Evolutionary conservation across 495 filamentous ascomycete species (phyloP).

Genomic region (Neurospora sp.): DNA sequence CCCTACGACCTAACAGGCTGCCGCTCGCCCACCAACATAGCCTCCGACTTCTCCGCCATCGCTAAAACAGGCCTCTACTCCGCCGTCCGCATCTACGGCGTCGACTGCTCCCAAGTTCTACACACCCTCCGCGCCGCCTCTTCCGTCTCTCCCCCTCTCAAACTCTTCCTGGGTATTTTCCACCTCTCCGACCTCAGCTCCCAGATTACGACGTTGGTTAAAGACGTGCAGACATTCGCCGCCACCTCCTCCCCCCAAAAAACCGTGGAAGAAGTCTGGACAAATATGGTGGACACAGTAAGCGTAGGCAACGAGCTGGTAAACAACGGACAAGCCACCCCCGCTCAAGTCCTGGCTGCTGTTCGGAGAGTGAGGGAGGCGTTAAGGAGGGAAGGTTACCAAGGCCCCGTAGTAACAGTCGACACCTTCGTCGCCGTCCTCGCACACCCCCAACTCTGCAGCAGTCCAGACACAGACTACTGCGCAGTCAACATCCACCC

Average conservation of each 20-base stretch:
- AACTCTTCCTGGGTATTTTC: slow-evolving; percentile 66
- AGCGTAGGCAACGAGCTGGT: slow-evolving; percentile 75
- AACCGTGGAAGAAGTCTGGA: slow-evolving; percentile 20
- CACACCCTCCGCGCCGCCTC: slow-evolving; percentile 51
- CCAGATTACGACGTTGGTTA: slow-evolving; percentile 45
- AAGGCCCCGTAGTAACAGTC: slow-evolving; percentile 65
- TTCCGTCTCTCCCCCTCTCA: slow-evolving; percentile 36
- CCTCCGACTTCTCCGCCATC: slow-evolving; percentile 47
- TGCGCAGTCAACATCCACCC: slow-evolving; percentile 75
- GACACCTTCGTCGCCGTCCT: slow-evolving; percentile 65
- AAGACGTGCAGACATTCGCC: slow-evolving; percentile 21
- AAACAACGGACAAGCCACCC: slow-evolving; percentile 47
- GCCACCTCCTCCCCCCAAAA: not conserved
- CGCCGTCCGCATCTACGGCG: slow-evolving; percentile 68
- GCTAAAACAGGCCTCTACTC: slow-evolving; percentile 36
- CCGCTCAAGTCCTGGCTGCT: slow-evolving; percentile 42
- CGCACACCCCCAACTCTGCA: slow-evolving; percentile 58
- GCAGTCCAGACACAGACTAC: slow-evolving; percentile 51
- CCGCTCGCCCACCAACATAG: slow-evolving; percentile 53
- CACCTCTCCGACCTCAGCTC: slow-evolving; percentile 46
- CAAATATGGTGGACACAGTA: slow-evolving; percentile 58
- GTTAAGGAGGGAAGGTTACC: slow-evolving; percentile 55
- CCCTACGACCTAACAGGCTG: slow-evolving; percentile 63
- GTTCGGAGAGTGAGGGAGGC: slow-evolving; percentile 44
- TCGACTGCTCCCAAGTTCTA: slow-evolving; percentile 62